phyloP scores from a whole-genome alignment of 2,329 filamentous ascomycete genomes.

The Aspergillus uvarum region DNA sequence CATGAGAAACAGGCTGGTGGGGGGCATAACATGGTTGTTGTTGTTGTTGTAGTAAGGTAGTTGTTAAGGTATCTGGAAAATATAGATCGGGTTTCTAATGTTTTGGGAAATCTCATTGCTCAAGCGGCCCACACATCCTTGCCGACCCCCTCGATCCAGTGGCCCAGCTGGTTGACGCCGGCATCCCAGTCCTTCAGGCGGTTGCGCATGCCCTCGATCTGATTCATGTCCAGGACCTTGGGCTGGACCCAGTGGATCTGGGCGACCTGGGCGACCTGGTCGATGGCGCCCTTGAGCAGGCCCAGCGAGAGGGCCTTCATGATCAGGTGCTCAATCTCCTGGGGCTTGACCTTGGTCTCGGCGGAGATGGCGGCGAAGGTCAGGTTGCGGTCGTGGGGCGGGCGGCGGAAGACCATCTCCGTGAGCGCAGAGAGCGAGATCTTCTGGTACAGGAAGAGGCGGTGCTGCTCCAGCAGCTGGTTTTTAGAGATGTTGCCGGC shows the following conservation, averaged over 20 bases:
- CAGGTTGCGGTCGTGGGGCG: constrained; percentile 93
- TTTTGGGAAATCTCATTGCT: background rate
- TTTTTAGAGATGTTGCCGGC: constrained; percentile 79
- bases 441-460: constrained; percentile 88
- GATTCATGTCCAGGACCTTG: constrained; percentile 92
- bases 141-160: constrained; percentile 92
- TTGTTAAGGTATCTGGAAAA: background rate
- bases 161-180: constrained; percentile 91
- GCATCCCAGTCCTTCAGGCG: constrained; percentile 91
- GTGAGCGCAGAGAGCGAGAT: constrained; percentile 96
- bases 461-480: constrained; percentile 73
- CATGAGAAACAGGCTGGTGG: too few species aligned
- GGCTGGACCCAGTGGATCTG: constrained; percentile 99
- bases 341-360: constrained; percentile 86
- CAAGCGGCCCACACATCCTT: constrained; percentile 90
- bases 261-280: constrained; percentile 91
- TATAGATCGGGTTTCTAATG: background rate
- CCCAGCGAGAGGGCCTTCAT: constrained; percentile 99
- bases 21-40: background rate
- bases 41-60: background rate
- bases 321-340: constrained; percentile 95
- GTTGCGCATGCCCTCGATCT: constrained; percentile 89
- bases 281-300: constrained; percentile 84
- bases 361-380: constrained; percentile 82
- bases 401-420: constrained; percentile 92